These are phyloP conservation scores for Thermothelomyces thermophilus DNA, from an alignment of 2,329 filamentous ascomycete species.

Conservation along the genomic window DNA sequence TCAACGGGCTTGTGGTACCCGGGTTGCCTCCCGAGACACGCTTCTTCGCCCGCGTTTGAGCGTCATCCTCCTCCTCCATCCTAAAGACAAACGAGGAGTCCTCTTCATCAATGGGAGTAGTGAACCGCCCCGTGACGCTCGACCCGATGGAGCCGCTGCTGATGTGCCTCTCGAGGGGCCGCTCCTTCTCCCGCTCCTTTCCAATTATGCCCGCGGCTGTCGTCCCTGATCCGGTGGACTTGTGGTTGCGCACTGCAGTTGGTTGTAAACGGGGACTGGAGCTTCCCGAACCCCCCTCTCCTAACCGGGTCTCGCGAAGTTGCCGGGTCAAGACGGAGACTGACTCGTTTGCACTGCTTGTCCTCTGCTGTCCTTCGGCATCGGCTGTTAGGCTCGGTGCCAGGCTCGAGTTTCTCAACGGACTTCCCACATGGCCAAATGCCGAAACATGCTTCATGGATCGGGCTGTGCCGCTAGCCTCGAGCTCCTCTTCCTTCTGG, in stretches of 20 bases:
- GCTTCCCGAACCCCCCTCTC: constrained; percentile 38
- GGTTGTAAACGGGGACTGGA: constrained; percentile 47
- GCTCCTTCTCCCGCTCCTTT: constrained; percentile 32
- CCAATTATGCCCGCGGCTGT: constrained; percentile 33
- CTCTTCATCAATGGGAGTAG: constrained; percentile 60
- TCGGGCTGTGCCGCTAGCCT: constrained; percentile 17
- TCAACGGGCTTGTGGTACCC: constrained; percentile 29
- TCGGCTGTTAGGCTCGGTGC: constrained; percentile 45
- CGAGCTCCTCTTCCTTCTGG: constrained; percentile 49
- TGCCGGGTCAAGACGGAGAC: constrained; percentile 56
- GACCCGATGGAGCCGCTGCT: constrained; percentile 54
- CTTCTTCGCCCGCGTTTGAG: constrained; percentile 42
- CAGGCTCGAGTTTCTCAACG: constrained; percentile 56
- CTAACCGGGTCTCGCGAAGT: constrained; percentile 52
- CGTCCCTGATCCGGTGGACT: constrained; percentile 30
- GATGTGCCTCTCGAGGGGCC: constrained; percentile 49
- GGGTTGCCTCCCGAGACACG: constrained; percentile 40
- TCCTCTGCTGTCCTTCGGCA: constrained; percentile 32
- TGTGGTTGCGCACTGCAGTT: constrained; percentile 37
- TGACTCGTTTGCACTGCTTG: constrained; percentile 40
- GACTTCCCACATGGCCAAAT: constrained; percentile 61
- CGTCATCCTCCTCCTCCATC: constrained; percentile 58
- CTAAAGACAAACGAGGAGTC: constrained; percentile 58
- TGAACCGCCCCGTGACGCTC: constrained; percentile 49
- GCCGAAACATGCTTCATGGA: constrained; percentile 44